Conservation (phyloP, 768 basidiomycete genomes). For the Lepiota subincarnata region DNA sequence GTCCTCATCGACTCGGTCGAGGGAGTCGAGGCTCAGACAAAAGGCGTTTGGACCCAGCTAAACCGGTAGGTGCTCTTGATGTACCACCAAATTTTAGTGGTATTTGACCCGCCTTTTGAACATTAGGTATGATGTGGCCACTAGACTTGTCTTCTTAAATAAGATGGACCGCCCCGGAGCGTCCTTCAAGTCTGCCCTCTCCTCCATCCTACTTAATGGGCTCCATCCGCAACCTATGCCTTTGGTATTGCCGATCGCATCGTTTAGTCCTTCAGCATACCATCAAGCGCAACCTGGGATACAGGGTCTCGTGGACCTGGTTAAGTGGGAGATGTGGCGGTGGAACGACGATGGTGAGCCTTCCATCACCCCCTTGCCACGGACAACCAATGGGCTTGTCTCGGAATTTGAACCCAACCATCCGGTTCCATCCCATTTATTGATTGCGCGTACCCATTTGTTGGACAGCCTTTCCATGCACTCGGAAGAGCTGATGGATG, state of each 20-base stretch:
- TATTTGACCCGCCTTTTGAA: neutral
- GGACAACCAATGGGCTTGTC: slow-evolving; percentile 39
- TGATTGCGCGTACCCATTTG: slow-evolving; percentile 63
- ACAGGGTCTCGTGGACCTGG: slow-evolving; percentile 78
- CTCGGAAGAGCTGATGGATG: slow-evolving; percentile 77
- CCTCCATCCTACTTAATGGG: slow-evolving; percentile 70
- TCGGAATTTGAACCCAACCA: slow-evolving; percentile 49
- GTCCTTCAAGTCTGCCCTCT: slow-evolving; percentile 65
- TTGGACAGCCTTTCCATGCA: slow-evolving; percentile 79
- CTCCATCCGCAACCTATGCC: slow-evolving; percentile 72
- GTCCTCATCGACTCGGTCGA: slow-evolving; percentile 88
- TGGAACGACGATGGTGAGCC: slow-evolving; percentile 54
- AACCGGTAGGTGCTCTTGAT: slow-evolving; percentile 57
- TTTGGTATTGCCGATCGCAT: slow-evolving; percentile 73
- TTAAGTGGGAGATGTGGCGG: slow-evolving; percentile 81
- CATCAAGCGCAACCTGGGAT: slow-evolving; percentile 74
- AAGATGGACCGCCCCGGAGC: slow-evolving; percentile 87
- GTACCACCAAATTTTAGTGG: slow-evolving; percentile 20
- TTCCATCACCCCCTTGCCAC: slow-evolving; percentile 47
- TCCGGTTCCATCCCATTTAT: slow-evolving; percentile 64
- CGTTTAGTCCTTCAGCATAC: slow-evolving; percentile 66
- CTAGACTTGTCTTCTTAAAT: slow-evolving; percentile 79
- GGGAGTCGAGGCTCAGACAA: slow-evolving; percentile 88
- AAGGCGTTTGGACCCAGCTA: slow-evolving; percentile 83
- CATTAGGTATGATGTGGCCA: slow-evolving; percentile 71